Evolutionary conservation across 2,329 filamentous ascomycete genomes (phyloP), one percentile per base, ranked within the genome.

Genomic region (Hortaea sp.): DNA sequence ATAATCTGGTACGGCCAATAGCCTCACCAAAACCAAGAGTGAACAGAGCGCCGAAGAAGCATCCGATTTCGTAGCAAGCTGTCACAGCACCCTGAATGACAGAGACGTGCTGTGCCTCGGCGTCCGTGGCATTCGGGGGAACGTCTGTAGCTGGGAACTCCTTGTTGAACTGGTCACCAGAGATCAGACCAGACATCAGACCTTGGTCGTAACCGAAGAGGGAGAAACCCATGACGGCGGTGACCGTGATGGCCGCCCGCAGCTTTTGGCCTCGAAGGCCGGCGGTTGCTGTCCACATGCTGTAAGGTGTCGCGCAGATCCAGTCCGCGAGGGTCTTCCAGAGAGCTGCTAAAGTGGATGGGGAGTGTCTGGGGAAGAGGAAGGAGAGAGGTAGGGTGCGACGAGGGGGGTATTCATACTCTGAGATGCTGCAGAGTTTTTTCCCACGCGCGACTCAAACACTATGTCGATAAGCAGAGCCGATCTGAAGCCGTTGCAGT

Each of bases 141-240:
- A 68, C 69, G 11, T 65, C 45, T 1, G 60, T 63, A 44, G 66
- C 57, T 0, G 64, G 63, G 42, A 67, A 66, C 4, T 52, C 54
- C 0, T 20, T 9, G 28, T 50, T 44, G 49, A 66, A 66, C 30
- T 55, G 52, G 28, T 56, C 57, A 30, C 61, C 59, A 28, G 58
- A 60, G 47, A 66, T 63, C 48, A 66, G 65, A 48, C 63, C 63
- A 46, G 57, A 58, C 63, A 66, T 66, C 42, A 66, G 61, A 57
- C 62, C 51, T 44, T 57, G 46, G 27, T 47, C 39, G 38, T 49
- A 42, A 43, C 49, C 38, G 38, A 40, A 37, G 42, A 52, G 69
- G 27, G 79, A 59, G 66, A 80, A 80, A 27, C 76, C 78, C 41
- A 77, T 78, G 1, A 78, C 81, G 4, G 78, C 77, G 29, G 81